A percentile compares a stretch with the other conserved stretches of the same genome.
These are phyloP conservation scores for Sclerotinia minor DNA, from an alignment of 2,329 filamentous ascomycete species.

Conservation along the genomic window DNA sequence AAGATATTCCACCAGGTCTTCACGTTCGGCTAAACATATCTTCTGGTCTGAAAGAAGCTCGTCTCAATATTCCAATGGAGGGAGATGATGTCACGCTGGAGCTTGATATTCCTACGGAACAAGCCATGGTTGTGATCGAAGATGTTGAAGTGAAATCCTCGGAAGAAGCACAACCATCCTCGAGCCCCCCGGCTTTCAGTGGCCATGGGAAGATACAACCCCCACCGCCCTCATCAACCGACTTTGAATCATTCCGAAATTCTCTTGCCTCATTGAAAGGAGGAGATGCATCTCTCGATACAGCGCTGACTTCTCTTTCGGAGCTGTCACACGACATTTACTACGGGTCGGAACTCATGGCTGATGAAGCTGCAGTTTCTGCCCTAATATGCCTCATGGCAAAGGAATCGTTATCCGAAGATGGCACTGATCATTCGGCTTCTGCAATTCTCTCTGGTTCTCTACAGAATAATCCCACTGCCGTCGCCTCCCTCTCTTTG, in stretches of 20 bases:
- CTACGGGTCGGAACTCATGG: slow-evolving; percentile 63
- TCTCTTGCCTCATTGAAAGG: slow-evolving; percentile 54
- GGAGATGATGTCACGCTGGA: slow-evolving; percentile 55
- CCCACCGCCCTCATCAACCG: slow-evolving; percentile 46
- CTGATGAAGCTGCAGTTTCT: slow-evolving; percentile 54
- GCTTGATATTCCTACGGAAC: slow-evolving; percentile 52
- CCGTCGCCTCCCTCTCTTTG: slow-evolving; percentile 53
- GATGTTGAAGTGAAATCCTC: slow-evolving; percentile 42
- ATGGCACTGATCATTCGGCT: slow-evolving; percentile 46
- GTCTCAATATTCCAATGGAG: slow-evolving; percentile 58
- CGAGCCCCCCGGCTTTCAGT: slow-evolving; percentile 58
- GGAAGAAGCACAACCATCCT: slow-evolving; percentile 44
- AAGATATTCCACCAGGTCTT: slow-evolving; percentile 64
- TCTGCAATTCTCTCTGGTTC: slow-evolving; percentile 58
- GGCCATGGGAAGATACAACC: slow-evolving; percentile 57
- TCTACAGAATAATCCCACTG: slow-evolving; percentile 65
- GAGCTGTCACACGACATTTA: slow-evolving; percentile 69
- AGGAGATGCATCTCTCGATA: slow-evolving; percentile 39
- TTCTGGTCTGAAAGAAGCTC: slow-evolving; percentile 65
- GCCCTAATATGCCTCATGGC: slow-evolving; percentile 58
- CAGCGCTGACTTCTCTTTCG: slow-evolving; percentile 55
- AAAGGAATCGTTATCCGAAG: slow-evolving; percentile 31
- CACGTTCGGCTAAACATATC: slow-evolving; percentile 66
- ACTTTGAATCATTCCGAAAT: slow-evolving; percentile 47
- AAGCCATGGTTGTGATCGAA: slow-evolving; percentile 43